Base-by-base conservation (phyloP, 169 alveolate genomes). In the Toxoplasma gondii region DNA sequence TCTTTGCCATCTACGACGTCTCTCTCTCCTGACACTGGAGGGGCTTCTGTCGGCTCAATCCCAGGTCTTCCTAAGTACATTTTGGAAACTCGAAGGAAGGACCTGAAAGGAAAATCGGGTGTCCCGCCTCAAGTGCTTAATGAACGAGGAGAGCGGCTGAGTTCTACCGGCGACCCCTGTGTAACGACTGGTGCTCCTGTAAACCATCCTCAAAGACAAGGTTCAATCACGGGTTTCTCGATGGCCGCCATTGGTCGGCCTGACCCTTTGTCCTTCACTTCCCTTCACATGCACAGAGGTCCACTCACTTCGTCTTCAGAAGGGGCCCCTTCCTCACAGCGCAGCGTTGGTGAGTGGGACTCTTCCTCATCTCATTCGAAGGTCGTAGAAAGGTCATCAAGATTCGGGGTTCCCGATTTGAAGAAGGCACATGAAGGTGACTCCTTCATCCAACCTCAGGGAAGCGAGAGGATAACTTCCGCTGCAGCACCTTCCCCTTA, bases 401-500 rank as follows among this genome's bases (percentile, higher is more conserved):
- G n/a, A 1, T 22, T 16, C 74, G 34, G 1, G 74, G 29, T 22
- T 27, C 34, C 74, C 74, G 74, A 64, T 16, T 7, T 27, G n/a
- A 64, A 64, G 31, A 64, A 64, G n/a, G 34, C 1, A 31, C 74
- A 31, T 1, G 74, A 64, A 64, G 74, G 22, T 16, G 29, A 27
- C 74, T 1, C 22, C 5, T 31, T 12, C 74, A 31, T 16, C 24
- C 74, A 31, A 16, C 22, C 74, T 45, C 86, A 38, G 1, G 43
- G 29, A 19, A 78, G n/a, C 45, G 39, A 17, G 39, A 38, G 27
- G 44, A 27, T 17, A 10, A 36, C n/a, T 2, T 10, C 45, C 2
- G 86, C 86, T 38, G 4, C 86, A 38, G 44, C 86, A n/a, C 86
- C 86, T 16, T 78, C 86, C 31, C 86, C 86, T 17, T 78, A 78